phyloP scores from a whole-genome alignment of 139 green algal genomes.

The Tetradesmus lagerheimii region DNA sequence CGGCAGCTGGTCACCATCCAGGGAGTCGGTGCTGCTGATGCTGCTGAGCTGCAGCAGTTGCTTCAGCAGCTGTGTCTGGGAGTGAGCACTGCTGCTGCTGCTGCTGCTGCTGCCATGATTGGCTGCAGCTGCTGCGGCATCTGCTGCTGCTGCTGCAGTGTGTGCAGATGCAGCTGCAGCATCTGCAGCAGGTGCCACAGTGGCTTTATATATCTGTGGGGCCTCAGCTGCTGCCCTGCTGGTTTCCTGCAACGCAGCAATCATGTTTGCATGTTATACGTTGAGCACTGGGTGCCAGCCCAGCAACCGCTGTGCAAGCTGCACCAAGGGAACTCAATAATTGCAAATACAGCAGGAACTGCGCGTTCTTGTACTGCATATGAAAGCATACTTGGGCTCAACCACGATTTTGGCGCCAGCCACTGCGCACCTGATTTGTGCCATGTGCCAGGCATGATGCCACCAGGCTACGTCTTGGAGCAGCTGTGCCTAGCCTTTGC shows the following conservation, averaged over 20 bases:
- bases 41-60: slow-evolving; percentile 17
- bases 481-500: background rate
- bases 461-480: background rate
- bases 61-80: slow-evolving; percentile 8
- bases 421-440: background rate
- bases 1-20: background rate
- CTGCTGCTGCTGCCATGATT: background rate
- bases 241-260: background rate
- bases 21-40: background rate
- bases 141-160: background rate
- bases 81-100: background rate
- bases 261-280: background rate
- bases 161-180: background rate
- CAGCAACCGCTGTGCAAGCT: background rate
- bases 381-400: too few species aligned
- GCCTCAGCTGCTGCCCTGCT: background rate
- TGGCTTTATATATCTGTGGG: background rate
- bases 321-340: too few species aligned
- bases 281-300: background rate
- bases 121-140: background rate
- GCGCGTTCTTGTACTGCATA: too few species aligned
- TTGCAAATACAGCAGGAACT: background rate
- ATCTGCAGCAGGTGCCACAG: background rate
- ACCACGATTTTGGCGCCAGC: too few species aligned
- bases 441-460: background rate